Evolutionary conservation across 202 grass and related monocot genomes (phyloP), one percentile per base, ranked within the genome.

Genomic region (Elaeis oleifera): DNA sequence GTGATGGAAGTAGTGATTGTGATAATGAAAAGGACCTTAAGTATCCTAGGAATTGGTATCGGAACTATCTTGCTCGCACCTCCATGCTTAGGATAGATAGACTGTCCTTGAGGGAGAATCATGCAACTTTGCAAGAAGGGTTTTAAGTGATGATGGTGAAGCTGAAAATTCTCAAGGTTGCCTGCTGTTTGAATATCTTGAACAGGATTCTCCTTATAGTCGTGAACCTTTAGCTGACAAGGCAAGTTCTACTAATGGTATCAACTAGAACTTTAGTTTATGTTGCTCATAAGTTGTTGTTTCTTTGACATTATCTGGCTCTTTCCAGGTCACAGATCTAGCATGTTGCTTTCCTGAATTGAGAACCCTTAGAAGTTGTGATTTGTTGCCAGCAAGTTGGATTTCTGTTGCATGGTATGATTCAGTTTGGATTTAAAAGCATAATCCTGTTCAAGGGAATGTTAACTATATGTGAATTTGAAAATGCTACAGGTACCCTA

Each of bases 211-310:
- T 61, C 79, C 72, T 9, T 71, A 71, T 54, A 58, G 60, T 64
- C 79, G 79, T 66, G 72, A 81, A 76, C 79, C 79, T 54, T 76
- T 81, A 32, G 75, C 67, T 60, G 79, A 84, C 49, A 84, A 84
- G 81, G 81, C 49, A 75, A 66, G 65, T 66, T 53, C 32, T 36
- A 36, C 6, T 36, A 36, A 36, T 36, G 32, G 32, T 36, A 36
- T 36, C 32, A 11, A 36, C 32, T 36, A 36, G 2, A 36, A 6
- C 32, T 36, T 36, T 9, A 36, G 32, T 36, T 36, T 36, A 36
- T 36, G 32, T 36, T 36, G 32, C 8, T 9, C 32, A 36, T 2
- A 36, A 1, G 1, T 32, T 32, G 4, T 36, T 36, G 32, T 36
- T 36, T 36, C 5, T 36, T 36, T 36, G 32, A 36, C 32, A 36